A percentile compares a stretch with the other conserved stretches of the same genome.
phyloP scores from a whole-genome alignment of 352 stramenopile genomes.

The Phytopythium cucurbitacearum region DNA sequence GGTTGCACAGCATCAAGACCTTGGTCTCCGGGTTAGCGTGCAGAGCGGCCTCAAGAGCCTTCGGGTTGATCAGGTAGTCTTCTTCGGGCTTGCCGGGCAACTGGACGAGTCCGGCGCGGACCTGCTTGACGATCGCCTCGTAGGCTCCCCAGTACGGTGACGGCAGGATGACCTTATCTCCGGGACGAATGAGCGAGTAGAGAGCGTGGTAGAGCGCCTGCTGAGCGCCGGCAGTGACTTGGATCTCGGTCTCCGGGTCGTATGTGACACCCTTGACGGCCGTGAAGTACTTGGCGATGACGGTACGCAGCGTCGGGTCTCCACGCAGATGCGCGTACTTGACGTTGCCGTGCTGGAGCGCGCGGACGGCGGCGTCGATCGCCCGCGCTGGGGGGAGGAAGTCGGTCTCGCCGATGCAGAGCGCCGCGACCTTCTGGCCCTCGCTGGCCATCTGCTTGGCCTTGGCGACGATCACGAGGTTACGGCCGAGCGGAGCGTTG shows the following conservation, averaged over 20 bases:
- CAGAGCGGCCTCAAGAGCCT: constrained; percentile 59
- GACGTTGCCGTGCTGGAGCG: constrained; percentile 77
- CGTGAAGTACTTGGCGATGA: constrained; percentile 89
- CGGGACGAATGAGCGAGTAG: constrained; percentile 80
- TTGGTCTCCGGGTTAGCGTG: constrained; percentile 54
- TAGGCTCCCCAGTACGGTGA: constrained; percentile 97
- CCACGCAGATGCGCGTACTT: constrained; percentile 95
- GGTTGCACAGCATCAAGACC: constrained; percentile 93
- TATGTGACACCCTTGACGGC: constrained; percentile 89
- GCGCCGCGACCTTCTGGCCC: constrained; percentile 76
- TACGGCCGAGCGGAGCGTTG: constrained; percentile 84
- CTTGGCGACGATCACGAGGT: constrained; percentile 89
- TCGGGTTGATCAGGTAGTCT: constrained; percentile 85
- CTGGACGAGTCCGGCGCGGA: constrained; percentile 84
- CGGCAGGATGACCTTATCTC: constrained; percentile 94
- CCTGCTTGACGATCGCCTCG: constrained; percentile 92
- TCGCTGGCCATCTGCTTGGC: constrained; percentile 95
- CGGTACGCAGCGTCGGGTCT: constrained; percentile 77
- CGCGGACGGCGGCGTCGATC: constrained; percentile 76
- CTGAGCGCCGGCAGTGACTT: constrained; percentile 96
- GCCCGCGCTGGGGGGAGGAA: constrained; percentile 89
- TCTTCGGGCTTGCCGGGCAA: constrained; percentile 85
- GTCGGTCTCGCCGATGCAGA: constrained; percentile 64
- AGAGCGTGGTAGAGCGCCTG: constrained; percentile 92
- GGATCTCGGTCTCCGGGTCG: constrained; percentile 86